phyloP scores from a whole-genome alignment of 192 early-diverging fungal genomes.

The Coemansia sp. region DNA sequence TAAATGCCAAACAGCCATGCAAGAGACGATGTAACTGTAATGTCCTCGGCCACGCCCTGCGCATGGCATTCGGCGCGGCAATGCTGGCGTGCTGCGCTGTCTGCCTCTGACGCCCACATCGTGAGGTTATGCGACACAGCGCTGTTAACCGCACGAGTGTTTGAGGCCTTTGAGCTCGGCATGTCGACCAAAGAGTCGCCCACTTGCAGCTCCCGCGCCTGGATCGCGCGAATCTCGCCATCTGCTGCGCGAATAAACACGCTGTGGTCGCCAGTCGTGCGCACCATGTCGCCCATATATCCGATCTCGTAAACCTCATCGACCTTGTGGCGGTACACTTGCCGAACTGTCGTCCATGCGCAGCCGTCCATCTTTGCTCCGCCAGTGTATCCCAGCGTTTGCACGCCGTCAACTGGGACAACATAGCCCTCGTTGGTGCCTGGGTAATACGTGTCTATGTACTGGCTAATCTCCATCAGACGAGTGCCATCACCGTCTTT shows the following conservation, averaged over 20 bases:
- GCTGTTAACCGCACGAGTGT: background rate
- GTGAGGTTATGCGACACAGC: background rate
- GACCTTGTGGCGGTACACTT: slow-evolving; percentile 54
- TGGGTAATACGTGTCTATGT: slow-evolving; percentile 42
- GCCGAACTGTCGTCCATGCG: slow-evolving; percentile 46
- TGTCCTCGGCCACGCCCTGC: slow-evolving; percentile 21
- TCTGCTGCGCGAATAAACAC: slow-evolving; percentile 41
- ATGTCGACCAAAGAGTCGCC: slow-evolving; percentile 49
- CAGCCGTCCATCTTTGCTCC: slow-evolving; percentile 19
- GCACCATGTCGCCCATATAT: slow-evolving; percentile 43
- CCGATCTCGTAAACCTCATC: slow-evolving; percentile 48
- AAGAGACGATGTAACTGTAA: slow-evolving; percentile 13
- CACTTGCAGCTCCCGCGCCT: slow-evolving; percentile 39
- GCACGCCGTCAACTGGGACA: slow-evolving; percentile 39
- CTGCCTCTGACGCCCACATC: slow-evolving; percentile 16
- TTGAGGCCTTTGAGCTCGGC: slow-evolving; percentile 25
- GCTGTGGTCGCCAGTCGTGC: slow-evolving; percentile 55
- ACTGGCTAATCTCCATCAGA: slow-evolving; percentile 41
- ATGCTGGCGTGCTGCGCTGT: background rate
- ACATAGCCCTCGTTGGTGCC: slow-evolving; percentile 34
- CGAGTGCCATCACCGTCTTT: slow-evolving; percentile 20
- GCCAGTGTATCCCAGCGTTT: slow-evolving; percentile 50
- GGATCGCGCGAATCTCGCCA: slow-evolving; percentile 28
- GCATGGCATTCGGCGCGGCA: slow-evolving; percentile 18
- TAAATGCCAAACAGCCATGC: slow-evolving; percentile 36